These are phyloP conservation scores for Dipodascus geniculatus DNA, from an alignment of 805 yeast species.

Conservation along the genomic window DNA sequence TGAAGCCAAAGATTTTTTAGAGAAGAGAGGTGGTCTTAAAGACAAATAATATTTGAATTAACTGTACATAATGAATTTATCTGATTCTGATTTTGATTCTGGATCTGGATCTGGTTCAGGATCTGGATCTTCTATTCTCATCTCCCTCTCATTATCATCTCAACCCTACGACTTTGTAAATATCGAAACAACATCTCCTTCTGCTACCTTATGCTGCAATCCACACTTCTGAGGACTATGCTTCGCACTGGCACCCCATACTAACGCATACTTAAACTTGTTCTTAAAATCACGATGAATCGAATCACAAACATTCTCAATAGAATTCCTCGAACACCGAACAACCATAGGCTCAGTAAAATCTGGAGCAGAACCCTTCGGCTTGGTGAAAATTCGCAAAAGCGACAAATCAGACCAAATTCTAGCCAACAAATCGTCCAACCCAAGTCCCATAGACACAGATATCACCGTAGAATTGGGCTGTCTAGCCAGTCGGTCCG, in stretches of 20 bases:
- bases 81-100: too few species aligned
- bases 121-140: not conserved
- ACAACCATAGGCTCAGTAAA: conserved; percentile 88
- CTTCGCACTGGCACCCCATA: conserved; percentile 93
- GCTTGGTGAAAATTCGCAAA: conserved; percentile 73
- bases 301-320: conserved; percentile 82
- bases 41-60: conserved; percentile 4
- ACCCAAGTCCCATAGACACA: conserved; percentile 78
- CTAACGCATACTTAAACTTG: conserved; percentile 86
- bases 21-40: conserved; percentile 37
- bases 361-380: conserved; percentile 69
- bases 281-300: conserved; percentile 88
- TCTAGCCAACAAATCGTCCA: conserved; percentile 80
- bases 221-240: conserved; percentile 98
- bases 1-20: conserved; percentile 73
- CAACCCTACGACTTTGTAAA: conserved; percentile 62
- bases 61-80: too few species aligned
- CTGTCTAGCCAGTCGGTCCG: conserved; percentile 80
- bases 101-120: not conserved
- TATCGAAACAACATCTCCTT: conserved; percentile 88
- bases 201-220: conserved; percentile 65
- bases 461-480: conserved; percentile 93
- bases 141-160: not conserved
- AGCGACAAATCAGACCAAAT: conserved; percentile 84
- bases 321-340: conserved; percentile 55